Evolutionary conservation across 78 protist genomes (phyloP).

Genomic region (Dictyostelium discoideum): DNA sequence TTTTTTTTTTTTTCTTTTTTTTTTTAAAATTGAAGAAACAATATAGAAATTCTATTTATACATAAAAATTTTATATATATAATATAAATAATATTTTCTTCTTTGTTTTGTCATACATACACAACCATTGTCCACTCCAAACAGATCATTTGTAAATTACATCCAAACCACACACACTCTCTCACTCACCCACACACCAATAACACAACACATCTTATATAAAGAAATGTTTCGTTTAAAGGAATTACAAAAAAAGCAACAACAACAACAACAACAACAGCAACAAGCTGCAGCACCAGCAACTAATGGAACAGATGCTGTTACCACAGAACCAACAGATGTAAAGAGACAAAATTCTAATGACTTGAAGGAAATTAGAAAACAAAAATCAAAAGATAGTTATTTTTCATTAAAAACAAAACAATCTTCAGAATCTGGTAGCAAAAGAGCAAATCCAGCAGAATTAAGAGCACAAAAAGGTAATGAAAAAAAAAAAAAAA

Average conservation of each 20-base stretch:
- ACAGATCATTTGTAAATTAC: not conserved
- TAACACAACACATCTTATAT: not conserved
- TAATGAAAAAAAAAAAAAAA: not conserved
- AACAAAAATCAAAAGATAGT: conserved; percentile 67
- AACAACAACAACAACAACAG: conserved; percentile 22
- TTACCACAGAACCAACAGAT: conserved; percentile 35
- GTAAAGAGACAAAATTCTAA: conserved; percentile 59
- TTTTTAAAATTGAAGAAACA: not conserved
- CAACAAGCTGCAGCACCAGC: conserved; percentile 15
- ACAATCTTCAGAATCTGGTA: conserved; percentile 42
- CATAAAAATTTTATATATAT: not conserved
- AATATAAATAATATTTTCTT: no score
- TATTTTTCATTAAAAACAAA: conserved; percentile 66
- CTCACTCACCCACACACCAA: not conserved
- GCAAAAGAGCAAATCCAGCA: conserved; percentile 77
- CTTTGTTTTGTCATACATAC: not conserved
- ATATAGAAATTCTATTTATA: not conserved
- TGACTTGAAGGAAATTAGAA: conserved; percentile 73
- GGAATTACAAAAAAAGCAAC: conserved; percentile 55
- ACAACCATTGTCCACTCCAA: not conserved
- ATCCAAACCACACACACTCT: not conserved
- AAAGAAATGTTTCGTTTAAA: conserved; percentile 58
- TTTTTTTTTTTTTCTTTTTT: no score
- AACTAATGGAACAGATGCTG: conserved; percentile 21
- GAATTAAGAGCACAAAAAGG: conserved; percentile 84